Conservation (phyloP, 768 basidiomycete species). For the Tephrocybe sp. region DNA sequence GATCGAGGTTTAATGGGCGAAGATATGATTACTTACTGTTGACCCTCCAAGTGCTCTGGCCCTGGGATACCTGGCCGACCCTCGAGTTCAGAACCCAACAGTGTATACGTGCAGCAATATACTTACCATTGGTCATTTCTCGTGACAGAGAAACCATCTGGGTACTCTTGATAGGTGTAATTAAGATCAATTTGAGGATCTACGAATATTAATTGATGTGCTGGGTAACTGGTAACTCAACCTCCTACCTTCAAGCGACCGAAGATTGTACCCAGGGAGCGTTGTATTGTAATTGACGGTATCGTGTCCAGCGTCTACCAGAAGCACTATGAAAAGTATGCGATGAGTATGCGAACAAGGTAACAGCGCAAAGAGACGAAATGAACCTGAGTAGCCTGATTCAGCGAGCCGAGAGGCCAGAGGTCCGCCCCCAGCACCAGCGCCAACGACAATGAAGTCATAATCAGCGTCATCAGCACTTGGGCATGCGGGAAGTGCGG, state of each 20-base stretch:
- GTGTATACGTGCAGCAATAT: conserved; percentile 23
- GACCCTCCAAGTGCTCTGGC: conserved; percentile 30
- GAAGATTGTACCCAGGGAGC: conserved; percentile 23
- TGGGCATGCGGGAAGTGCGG: conserved; percentile 12
- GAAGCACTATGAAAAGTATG: conserved; percentile 18
- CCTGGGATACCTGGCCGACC: conserved; percentile 26
- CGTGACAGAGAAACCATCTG: conserved; percentile 24
- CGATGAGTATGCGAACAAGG: not conserved
- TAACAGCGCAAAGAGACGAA: not conserved
- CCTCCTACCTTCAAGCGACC: conserved; percentile 23
- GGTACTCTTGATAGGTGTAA: conserved; percentile 29
- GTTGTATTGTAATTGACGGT: conserved; percentile 26
- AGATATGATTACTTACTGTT: conserved; percentile 19
- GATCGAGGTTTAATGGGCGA: not conserved
- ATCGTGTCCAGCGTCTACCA: conserved; percentile 28
- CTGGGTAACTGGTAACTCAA: not conserved
- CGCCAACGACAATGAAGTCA: conserved; percentile 27
- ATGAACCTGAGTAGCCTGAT: conserved; percentile 23
- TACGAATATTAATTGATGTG: conserved; percentile 1
- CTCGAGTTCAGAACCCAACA: conserved; percentile 12
- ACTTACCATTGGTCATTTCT: conserved; percentile 25
- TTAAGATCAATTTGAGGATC: conserved; percentile 27
- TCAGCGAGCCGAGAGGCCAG: conserved; percentile 24
- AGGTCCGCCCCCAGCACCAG: conserved; percentile 27
- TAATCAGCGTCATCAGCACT: conserved; percentile 14